Base-by-base conservation (phyloP, 2,329 filamentous ascomycete genomes). In the Venturia carpophila region DNA sequence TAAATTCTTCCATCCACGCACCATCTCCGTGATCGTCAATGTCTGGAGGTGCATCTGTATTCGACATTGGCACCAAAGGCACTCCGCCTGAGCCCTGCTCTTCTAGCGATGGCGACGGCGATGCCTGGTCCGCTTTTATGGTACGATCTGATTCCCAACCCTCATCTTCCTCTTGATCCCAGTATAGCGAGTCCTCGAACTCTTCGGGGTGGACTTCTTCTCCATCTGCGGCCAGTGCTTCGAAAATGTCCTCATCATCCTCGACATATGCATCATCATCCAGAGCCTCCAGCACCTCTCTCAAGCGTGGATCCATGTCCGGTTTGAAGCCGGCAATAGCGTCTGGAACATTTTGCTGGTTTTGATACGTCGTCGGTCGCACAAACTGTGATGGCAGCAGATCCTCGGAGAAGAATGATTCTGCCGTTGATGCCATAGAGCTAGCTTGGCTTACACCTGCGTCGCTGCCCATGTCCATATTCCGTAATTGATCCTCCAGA, bases 111-210 rank as follows among this genome's bases (percentile, higher is more conserved):
- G 27, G 37, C 11, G 27, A 21, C 11, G 27, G 37, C 13, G 83
- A 78, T 24, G 68, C 69, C 4, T 80, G 77, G 64, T 82, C 80
- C 24, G 83, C 79, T 89, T 96, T 73, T 88, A 82, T 91, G 0
- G 94, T 99, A 70, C 87, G 88, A 75, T 99, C 94, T 9, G 92
- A 95, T 76, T 97, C 92, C 92, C 92, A 99, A 6, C 93, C 94
- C 1, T 89, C 89, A 63, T 93, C 91, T 64, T 80, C 80, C 13
- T 81, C 80, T 45, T 84, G 81, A 15, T 72, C 68, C 17, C 76
- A 70, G 62, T 72, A 83, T 1, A 77, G 72, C 11, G 80, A 79
- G 65, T 84, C 84, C 52, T 94, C 88, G 74, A 93, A 97, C 68
- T 95, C 91, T 58, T 87, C 83, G 41, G 86, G 81, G n/a, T 91